Conservation (phyloP, 2,329 filamentous ascomycete genomes). For the Cordyceps farinosa region DNA sequence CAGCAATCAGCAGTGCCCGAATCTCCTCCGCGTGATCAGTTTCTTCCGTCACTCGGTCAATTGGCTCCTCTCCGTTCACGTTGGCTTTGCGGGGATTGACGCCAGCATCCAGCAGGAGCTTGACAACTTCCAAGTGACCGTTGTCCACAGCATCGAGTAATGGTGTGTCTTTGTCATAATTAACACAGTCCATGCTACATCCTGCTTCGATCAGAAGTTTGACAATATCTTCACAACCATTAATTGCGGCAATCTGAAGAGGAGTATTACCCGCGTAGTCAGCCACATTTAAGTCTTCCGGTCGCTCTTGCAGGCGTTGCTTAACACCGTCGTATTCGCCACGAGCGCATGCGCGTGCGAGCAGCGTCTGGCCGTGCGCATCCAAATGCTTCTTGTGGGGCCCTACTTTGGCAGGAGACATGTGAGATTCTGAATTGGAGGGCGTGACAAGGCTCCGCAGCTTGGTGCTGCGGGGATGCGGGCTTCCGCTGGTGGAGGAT, state of each 20-base stretch:
- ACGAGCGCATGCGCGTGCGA: conserved; percentile 85
- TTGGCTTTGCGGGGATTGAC: conserved; percentile 91
- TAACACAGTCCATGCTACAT: conserved; percentile 75
- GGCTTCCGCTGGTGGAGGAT: conserved; percentile 58
- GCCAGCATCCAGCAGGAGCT: conserved; percentile 75
- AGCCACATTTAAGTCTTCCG: conserved; percentile 81
- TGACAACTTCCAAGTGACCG: conserved; percentile 83
- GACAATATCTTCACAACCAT: conserved; percentile 83
- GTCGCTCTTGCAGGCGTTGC: conserved; percentile 69
- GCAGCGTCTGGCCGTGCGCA: conserved; percentile 83
- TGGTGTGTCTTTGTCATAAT: conserved; percentile 85
- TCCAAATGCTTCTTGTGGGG: conserved; percentile 85
- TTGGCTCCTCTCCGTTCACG: conserved; percentile 85
- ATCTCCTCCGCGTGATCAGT: conserved; percentile 78
- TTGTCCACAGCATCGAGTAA: conserved; percentile 96
- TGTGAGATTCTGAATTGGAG: conserved; percentile 54
- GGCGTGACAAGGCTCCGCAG: conserved; percentile 54
- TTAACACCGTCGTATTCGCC: conserved; percentile 79
- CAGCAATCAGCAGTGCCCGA: conserved; percentile 61
- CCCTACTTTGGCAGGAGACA: conserved; percentile 64
- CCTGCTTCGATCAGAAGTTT: conserved; percentile 79
- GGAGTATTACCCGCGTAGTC: conserved; percentile 98
- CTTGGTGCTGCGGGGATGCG: conserved; percentile 56
- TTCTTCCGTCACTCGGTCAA: conserved; percentile 75
- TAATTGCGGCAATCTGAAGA: conserved; percentile 85